These are phyloP conservation scores for Phyllostachys edulis DNA, from an alignment of 176 grass and related monocot species.

Conservation along the genomic window DNA sequence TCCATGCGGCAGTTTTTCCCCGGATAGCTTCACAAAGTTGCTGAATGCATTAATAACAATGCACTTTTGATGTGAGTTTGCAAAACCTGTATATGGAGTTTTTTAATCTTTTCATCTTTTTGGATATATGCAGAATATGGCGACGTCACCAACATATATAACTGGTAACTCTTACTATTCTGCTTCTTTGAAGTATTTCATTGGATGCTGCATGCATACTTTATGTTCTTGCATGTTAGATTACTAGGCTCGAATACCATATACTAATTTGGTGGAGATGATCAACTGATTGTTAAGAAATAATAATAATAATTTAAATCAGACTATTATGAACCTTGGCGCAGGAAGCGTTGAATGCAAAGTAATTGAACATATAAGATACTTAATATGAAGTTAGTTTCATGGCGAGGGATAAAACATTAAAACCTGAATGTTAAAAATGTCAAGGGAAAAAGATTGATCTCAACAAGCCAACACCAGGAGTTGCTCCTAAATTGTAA, in stretches of 20 bases:
- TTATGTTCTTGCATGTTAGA: constrained; percentile 19
- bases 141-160: constrained; percentile 90
- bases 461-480: neutral
- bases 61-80: constrained; percentile 32
- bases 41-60: constrained; percentile 8
- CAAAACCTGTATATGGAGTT: constrained; percentile 3
- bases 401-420: neutral
- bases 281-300: neutral
- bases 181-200: constrained; percentile 25
- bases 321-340: neutral
- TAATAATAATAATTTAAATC: neutral
- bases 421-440: neutral
- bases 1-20: neutral
- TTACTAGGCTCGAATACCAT: neutral
- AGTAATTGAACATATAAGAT: neutral
- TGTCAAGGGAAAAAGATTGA: neutral
- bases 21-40: constrained; percentile 26
- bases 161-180: constrained; percentile 63
- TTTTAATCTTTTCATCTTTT: constrained; percentile 29
- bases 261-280: neutral
- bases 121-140: constrained; percentile 74
- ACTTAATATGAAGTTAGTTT: neutral
- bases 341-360: neutral
- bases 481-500: neutral
- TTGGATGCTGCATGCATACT: neutral